Evolutionary conservation across 2,329 filamentous ascomycete genomes (phyloP).

Genomic region (Trichoderma endophyticum): DNA sequence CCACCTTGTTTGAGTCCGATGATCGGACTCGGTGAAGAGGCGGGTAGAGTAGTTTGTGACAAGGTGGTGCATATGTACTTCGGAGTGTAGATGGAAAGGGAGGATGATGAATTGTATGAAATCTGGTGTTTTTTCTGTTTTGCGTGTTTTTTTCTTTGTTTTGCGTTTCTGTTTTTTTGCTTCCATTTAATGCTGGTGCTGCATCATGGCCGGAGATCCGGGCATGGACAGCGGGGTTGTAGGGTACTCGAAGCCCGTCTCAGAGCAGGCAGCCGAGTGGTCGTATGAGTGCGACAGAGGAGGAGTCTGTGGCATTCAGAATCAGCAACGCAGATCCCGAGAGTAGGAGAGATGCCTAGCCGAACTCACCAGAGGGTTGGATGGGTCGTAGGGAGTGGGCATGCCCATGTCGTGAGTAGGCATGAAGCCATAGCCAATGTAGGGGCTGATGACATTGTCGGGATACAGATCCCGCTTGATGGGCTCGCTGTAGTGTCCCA

Average conservation of each 20-base stretch:
- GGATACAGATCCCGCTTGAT: constrained; percentile 64
- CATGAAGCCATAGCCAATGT: constrained; percentile 66
- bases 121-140: not conserved
- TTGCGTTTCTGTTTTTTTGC: not conserved
- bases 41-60: not conserved
- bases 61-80: not conserved
- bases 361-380: constrained; percentile 71
- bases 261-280: constrained; percentile 61
- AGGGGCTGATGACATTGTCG: constrained; percentile 60
- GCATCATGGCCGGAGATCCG: constrained; percentile 57
- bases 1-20: not conserved
- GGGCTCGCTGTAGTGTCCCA: constrained; percentile 61
- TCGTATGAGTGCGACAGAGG: constrained; percentile 72
- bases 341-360: constrained; percentile 40
- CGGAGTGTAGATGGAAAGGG: constrained; percentile 5
- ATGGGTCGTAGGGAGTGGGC: constrained; percentile 61
- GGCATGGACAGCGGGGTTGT: constrained; percentile 73
- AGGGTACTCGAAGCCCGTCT: constrained; percentile 62
- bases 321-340: constrained; percentile 49
- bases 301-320: constrained; percentile 60
- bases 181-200: constrained; percentile 14
- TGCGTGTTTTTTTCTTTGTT: not conserved
- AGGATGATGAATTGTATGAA: not conserved
- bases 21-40: not conserved
- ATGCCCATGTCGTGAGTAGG: constrained; percentile 61